Conservation (phyloP, 768 basidiomycete species). For the Fistulinella prunicolor region DNA sequence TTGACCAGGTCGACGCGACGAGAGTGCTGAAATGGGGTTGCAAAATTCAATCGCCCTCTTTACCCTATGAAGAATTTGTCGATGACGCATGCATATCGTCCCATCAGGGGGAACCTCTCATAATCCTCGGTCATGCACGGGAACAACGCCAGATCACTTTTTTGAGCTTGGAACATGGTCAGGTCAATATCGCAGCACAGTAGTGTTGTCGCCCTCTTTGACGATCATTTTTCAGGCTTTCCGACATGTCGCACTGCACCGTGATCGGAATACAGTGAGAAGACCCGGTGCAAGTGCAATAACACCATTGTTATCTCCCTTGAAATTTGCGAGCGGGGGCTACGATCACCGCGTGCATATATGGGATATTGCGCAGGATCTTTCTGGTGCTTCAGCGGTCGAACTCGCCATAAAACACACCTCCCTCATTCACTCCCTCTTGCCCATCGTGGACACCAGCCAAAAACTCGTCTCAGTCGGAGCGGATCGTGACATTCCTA, state of each 20-base stretch:
- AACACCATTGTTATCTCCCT: constrained; percentile 39
- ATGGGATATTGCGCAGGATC: constrained; percentile 40
- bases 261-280: constrained; percentile 35
- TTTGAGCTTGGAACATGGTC: constrained; percentile 12
- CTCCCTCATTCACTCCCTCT: constrained; percentile 42
- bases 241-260: constrained; percentile 12
- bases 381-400: constrained; percentile 29
- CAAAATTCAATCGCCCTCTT: constrained; percentile 20
- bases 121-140: constrained; percentile 40
- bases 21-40: constrained; percentile 14
- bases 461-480: constrained; percentile 47
- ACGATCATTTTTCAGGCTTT: constrained; percentile 8
- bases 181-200: constrained; percentile 20
- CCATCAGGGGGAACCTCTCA: constrained; percentile 20
- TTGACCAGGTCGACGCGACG: constrained; percentile 30
- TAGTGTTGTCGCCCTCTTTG: neutral
- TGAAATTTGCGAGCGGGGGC: constrained; percentile 48
- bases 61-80: constrained; percentile 31
- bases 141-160: constrained; percentile 35
- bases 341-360: constrained; percentile 48
- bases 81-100: constrained; percentile 43
- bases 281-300: constrained; percentile 44
- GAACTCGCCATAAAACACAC: constrained; percentile 41
- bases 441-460: constrained; percentile 43
- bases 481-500: constrained; percentile 44